Conservation (phyloP, 1,284 basidiomycete species). For the Cryptococcus jaspeensis region DNA sequence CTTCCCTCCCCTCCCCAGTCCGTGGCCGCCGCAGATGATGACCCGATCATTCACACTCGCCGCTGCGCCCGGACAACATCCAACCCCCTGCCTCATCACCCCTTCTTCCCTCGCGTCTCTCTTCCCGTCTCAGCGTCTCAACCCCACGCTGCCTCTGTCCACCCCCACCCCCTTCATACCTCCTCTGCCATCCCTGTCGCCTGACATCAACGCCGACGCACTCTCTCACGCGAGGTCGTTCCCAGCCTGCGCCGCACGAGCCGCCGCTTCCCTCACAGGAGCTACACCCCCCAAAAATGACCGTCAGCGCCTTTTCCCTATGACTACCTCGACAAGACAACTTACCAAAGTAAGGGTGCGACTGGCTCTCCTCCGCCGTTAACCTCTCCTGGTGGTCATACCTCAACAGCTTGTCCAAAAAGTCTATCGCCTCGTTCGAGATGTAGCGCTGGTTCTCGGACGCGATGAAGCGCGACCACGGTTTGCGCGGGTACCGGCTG, state of each 20-base stretch:
- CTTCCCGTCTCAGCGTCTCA: too few species aligned
- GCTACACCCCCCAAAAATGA: slow-evolving; percentile 11
- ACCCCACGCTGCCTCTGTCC: too few species aligned
- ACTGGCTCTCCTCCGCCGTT: slow-evolving; percentile 87
- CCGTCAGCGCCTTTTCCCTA: not conserved
- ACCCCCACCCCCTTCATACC: too few species aligned
- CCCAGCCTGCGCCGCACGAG: not conserved
- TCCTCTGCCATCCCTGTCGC: too few species aligned
- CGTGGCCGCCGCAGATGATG: too few species aligned
- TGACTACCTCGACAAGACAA: not conserved
- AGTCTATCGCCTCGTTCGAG: slow-evolving; percentile 96
- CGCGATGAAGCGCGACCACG: slow-evolving; percentile 90
- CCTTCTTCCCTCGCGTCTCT: too few species aligned
- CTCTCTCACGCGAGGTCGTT: too few species aligned
- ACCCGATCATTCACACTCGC: too few species aligned
- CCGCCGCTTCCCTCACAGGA: slow-evolving; percentile 31
- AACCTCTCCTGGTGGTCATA: slow-evolving; percentile 95
- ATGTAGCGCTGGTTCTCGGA: slow-evolving; percentile 94
- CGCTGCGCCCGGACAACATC: too few species aligned
- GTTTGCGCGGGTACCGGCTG: slow-evolving; percentile 86
- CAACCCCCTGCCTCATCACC: too few species aligned
- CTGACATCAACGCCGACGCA: too few species aligned
- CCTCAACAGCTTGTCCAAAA: slow-evolving; percentile 90
- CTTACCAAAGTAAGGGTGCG: slow-evolving; percentile 82
- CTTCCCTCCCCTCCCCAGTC: too few species aligned